Evolutionary conservation across 2,329 filamentous ascomycete species (phyloP).

Genomic region (Hymenoscyphus scutula): DNA sequence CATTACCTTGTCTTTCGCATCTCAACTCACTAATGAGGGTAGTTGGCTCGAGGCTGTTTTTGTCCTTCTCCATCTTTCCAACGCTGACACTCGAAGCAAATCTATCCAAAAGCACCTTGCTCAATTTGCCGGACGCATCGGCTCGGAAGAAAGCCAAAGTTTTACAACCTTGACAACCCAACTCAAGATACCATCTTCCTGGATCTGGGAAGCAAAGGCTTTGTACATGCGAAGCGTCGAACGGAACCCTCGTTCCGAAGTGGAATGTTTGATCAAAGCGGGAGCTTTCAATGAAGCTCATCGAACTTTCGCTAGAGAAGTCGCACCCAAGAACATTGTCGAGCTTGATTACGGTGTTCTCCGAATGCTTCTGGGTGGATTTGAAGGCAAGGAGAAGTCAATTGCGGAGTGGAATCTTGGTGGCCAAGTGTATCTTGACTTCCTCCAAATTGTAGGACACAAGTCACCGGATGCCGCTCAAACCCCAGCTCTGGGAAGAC

Average conservation of each 20-base stretch:
- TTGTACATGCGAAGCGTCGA: conserved; percentile 73
- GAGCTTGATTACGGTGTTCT: conserved; percentile 74
- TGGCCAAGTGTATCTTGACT: conserved; percentile 72
- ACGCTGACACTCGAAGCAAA: conserved; percentile 58
- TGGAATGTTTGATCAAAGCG: conserved; percentile 76
- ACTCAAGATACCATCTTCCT: conserved; percentile 68
- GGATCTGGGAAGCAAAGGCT: conserved; percentile 88
- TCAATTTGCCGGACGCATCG: conserved; percentile 66
- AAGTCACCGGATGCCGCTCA: conserved; percentile 41
- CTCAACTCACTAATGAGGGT: conserved; percentile 60
- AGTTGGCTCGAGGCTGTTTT: conserved; percentile 72
- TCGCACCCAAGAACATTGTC: conserved; percentile 80
- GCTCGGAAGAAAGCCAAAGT: conserved; percentile 52
- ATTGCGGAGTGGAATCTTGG: conserved; percentile 76
- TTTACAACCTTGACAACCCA: conserved; percentile 61
- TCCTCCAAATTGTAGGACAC: conserved; percentile 51
- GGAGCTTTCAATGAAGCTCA: conserved; percentile 78
- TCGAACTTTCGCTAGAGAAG: conserved; percentile 72
- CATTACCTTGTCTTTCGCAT: conserved; percentile 62
- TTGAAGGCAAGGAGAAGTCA: conserved; percentile 58
- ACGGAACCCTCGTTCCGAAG: conserved; percentile 68
- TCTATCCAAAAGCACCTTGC: conserved; percentile 72
- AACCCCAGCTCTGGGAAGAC: conserved; percentile 50
- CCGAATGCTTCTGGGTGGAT: conserved; percentile 66
- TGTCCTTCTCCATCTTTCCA: conserved; percentile 73